A percentile compares a stretch with the other conserved stretches of the same genome.
These are phyloP conservation scores for Fragosphaeria purpurea DNA, from an alignment of 2,329 filamentous ascomycete species.

Conservation along the genomic window DNA sequence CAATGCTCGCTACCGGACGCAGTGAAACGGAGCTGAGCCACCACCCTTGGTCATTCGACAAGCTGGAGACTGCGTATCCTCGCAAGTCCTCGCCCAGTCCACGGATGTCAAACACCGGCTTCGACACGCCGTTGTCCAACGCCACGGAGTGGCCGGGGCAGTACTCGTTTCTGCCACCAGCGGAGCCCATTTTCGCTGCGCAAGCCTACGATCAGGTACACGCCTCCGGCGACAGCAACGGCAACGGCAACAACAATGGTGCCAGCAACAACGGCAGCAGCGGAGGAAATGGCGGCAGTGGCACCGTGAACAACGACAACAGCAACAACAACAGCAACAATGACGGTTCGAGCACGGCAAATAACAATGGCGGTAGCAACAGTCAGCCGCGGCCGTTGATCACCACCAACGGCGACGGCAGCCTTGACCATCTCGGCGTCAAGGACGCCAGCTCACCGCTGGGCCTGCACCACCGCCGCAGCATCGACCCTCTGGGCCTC, in stretches of 20 bases:
- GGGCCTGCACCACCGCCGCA: slow-evolving; percentile 21
- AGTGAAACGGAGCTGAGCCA: slow-evolving; percentile 40
- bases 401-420: slow-evolving; percentile 26
- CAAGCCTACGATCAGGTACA: slow-evolving; percentile 33
- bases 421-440: slow-evolving; percentile 53
- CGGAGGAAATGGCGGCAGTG: slow-evolving; percentile 4
- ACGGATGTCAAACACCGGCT: slow-evolving; percentile 47
- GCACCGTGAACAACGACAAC: background rate
- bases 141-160: slow-evolving; percentile 48
- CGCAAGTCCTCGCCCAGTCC: slow-evolving; percentile 32
- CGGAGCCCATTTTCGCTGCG: slow-evolving; percentile 32
- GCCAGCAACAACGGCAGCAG: background rate
- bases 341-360: no score
- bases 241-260: background rate
- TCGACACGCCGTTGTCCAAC: slow-evolving; percentile 40
- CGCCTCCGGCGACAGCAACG: slow-evolving; percentile 22
- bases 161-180: slow-evolving; percentile 39
- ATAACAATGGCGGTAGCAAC: background rate
- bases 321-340: background rate
- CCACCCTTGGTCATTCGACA: slow-evolving; percentile 41
- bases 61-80: slow-evolving; percentile 36
- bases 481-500: slow-evolving; percentile 31
- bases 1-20: slow-evolving; percentile 49
- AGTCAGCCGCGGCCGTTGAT: slow-evolving; percentile 26
- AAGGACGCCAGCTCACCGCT: slow-evolving; percentile 36